Evolutionary conservation across 768 basidiomycete genomes (phyloP), one percentile per base, ranked within the genome.

Genomic region (Naganishia vishniacii): DNA sequence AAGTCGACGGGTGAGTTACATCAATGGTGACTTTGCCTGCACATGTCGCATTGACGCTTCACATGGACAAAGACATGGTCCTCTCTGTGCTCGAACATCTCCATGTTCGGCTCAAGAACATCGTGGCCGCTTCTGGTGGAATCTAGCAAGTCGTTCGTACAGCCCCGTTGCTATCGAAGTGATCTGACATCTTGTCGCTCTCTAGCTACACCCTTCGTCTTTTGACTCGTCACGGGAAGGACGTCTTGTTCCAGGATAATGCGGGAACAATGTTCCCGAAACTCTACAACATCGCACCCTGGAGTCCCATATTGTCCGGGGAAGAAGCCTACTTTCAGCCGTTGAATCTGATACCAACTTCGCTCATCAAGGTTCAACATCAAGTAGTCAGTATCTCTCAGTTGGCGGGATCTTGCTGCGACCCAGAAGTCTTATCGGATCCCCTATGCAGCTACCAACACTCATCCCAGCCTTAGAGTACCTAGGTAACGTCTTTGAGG

Each of bases 81-180:
- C 63, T 67, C 0, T 72, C 72, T 1, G 73, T 74, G 1, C 34
- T 74, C 4, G 73, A 74, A 45, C 63, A 73, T 53, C 65, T 74
- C 1, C 47, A 63, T 0, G 46, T 74, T 26, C 66, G 65, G 44
- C 65, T 69, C 25, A 44, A 62, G 12, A 68, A 74, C 44, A 63
- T 74, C 15, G 42, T 74, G 12, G 69, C 67, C 25, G 68, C 70
- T 25, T 74, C 73, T 13, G 71, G 70, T 1, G 73, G 73, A 0
- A 69, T 74, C 11, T 74, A 74, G 73, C 71, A 40, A 66, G 73
- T 63, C 45, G 23, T 12, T 18, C n/a, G 5, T 20, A 0, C n/a
- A 56, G 20, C 9, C 5, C 23, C 12, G 8, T 25, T 2, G 3
- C 23, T 26, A 13, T 25, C 2, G 28, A 56, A 20, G n/a, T 20